Evolutionary conservation across 2,329 filamentous ascomycete genomes (phyloP), one percentile per base, ranked within the genome.

Genomic region (Zalaria sp.): DNA sequence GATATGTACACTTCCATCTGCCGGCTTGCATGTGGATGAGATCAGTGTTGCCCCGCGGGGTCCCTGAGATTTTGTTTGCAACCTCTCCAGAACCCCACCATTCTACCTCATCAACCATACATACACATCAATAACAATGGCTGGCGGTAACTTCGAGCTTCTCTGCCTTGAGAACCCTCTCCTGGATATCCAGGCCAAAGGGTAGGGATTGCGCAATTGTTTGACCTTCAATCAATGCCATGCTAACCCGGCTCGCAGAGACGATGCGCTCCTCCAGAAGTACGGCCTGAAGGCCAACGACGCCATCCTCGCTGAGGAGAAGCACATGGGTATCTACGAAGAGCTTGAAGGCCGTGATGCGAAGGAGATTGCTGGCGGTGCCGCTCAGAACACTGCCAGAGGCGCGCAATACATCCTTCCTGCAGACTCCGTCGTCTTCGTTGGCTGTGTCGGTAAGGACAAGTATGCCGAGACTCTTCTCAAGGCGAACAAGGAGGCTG

Each of bases 91-190:
- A 18, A 18, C 18, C 18, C 18, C 18, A 18, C 18, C 18, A 18
- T 18, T 18, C 18, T 18, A 18, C 18, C 18, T 18, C 18, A 18
- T 18, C 18, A 18, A 18, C 18, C 18, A 18, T 18, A 18, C 18
- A 18, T 18, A 18, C 18, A 18, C 18, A 18, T 18, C 18, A 18
- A 18, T 18, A 18, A 32, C 29, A 32, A 32, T 32, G 29, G 29
- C 29, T 7, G 29, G 29, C 29, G 82, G 87, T 68, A 81, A 87
- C 66, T 96, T 82, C 70, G 73, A 84, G 65, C 82, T 98, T 57
- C 75, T 96, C 59, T 91, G 83, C 67, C 69, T 98, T 57, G 91
- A 95, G 81, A 98, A 98, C 68, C 91, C 91, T 64, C 80, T 98
- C 56, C 83, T 98, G 57, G 89, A 98, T 62, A 98, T 98, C 63